Percentiles rank a stretch among this genome's conserved stretches.
Evolutionary conservation across 176 grass and related monocot genomes (phyloP).

Genomic region (Saccharum officinarum): DNA sequence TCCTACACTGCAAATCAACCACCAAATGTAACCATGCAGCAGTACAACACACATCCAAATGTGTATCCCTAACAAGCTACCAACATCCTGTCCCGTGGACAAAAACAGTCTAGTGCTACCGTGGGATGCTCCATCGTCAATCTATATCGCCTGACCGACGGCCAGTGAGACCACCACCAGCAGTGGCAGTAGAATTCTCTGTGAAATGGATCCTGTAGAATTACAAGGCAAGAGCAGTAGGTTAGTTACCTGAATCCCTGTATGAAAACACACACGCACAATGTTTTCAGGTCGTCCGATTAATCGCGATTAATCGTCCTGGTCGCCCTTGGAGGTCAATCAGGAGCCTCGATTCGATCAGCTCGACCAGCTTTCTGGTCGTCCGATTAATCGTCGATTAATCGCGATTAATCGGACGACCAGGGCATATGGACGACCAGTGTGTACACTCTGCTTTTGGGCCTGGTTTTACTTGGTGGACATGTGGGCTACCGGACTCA

Average conservation of each 20-base stretch:
- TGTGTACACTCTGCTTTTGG: too few relatives aligned
- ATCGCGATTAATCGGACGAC: too few relatives aligned
- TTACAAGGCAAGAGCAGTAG: not conserved
- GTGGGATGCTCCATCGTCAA: not conserved
- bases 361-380: too few relatives aligned
- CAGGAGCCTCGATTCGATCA: too few relatives aligned
- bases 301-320: too few relatives aligned
- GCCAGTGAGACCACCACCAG: constrained; percentile 25
- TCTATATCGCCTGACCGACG: constrained; percentile 14
- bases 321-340: too few relatives aligned
- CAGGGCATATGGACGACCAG: too few relatives aligned
- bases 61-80: constrained; percentile 28
- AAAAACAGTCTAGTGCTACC: not conserved
- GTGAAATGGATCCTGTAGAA: constrained; percentile 20
- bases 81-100: constrained; percentile 28
- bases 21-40: not conserved
- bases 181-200: constrained; percentile 16
- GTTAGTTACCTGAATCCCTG: not conserved
- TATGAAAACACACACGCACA: not conserved
- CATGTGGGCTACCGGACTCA: too few relatives aligned
- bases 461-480: too few relatives aligned
- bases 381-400: too few relatives aligned
- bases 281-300: too few relatives aligned
- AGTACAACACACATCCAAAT: constrained; percentile 9
- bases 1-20: constrained; percentile 2